Conservation (phyloP, 257 asterid genomes). For the Fraxinus excelsior region DNA sequence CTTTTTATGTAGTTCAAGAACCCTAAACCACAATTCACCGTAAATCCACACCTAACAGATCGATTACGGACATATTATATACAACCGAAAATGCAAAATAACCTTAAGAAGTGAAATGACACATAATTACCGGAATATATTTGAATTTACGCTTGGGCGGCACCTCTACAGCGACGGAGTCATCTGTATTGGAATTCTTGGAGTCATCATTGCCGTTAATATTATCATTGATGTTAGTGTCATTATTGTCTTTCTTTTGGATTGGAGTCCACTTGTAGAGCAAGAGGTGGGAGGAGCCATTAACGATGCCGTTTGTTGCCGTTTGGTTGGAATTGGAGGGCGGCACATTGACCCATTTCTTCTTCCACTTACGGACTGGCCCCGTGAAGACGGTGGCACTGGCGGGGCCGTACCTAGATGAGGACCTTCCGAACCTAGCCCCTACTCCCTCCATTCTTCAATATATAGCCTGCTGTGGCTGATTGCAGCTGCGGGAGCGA, state of each 20-base stretch:
- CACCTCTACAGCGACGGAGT: constrained; percentile 50
- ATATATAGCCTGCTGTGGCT: background rate
- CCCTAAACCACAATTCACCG: constrained; percentile 19
- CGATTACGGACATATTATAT: background rate
- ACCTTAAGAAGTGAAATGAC: constrained; percentile 19
- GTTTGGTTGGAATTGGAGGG: constrained; percentile 39
- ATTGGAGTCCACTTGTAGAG: constrained; percentile 86
- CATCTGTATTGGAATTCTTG: constrained; percentile 41
- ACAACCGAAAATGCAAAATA: constrained; percentile 3
- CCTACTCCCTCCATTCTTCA: constrained; percentile 87
- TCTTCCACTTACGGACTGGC: constrained; percentile 89
- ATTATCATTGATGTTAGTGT: background rate
- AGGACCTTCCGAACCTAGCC: constrained; percentile 82
- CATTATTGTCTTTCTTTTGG: constrained; percentile 41
- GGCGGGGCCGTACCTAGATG: constrained; percentile 81
- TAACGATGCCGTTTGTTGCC: constrained; percentile 48
- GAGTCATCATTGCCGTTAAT: constrained; percentile 42
- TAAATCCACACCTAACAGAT: constrained; percentile 1
- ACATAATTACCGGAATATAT: constrained; percentile 80
- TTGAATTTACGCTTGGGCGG: constrained; percentile 73
- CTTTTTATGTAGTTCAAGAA: constrained; percentile 7
- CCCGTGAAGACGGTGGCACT: constrained; percentile 75
- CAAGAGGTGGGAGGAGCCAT: constrained; percentile 62
- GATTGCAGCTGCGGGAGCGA: constrained; percentile 19
- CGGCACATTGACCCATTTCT: constrained; percentile 55